Percentiles rank a stretch among this genome's conserved stretches.
phyloP scores from a whole-genome alignment of 2,329 filamentous ascomycete species.

The Drechslera avenae region DNA sequence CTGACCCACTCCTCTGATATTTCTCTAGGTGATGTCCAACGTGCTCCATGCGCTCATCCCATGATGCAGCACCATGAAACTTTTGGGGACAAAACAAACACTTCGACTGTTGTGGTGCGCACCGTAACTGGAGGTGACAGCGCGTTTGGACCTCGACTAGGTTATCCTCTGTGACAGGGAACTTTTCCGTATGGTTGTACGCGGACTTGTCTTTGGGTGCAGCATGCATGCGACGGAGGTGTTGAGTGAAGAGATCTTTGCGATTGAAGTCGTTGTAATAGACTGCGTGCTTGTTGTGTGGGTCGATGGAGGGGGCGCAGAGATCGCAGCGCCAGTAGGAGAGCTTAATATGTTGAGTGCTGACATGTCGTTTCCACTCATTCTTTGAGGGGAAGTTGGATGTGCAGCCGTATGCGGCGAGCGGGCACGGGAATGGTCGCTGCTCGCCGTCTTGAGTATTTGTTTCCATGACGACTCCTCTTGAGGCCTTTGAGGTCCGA shows the following conservation, averaged over 20 bases:
- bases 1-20: conserved; percentile 42
- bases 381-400: conserved; percentile 81
- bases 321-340: conserved; percentile 77
- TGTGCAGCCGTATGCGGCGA: conserved; percentile 75
- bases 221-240: conserved; percentile 83
- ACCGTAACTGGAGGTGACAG: conserved; percentile 66
- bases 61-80: conserved; percentile 69
- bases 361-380: conserved; percentile 92
- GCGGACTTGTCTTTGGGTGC: conserved; percentile 47
- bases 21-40: conserved; percentile 78
- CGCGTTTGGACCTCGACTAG: conserved; percentile 62
- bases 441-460: conserved; percentile 20
- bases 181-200: conserved; percentile 52
- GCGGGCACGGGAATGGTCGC: conserved; percentile 75
- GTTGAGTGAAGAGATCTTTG: conserved; percentile 89
- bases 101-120: conserved; percentile 63
- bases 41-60: conserved; percentile 88
- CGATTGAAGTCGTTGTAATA: conserved; percentile 76
- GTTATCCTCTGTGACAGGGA: conserved; percentile 54
- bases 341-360: conserved; percentile 77
- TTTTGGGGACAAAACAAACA: conserved; percentile 69
- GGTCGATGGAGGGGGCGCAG: conserved; percentile 52
- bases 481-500: conserved; percentile 17
- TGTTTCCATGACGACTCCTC: conserved; percentile 8
- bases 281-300: conserved; percentile 31